These are phyloP conservation scores for Hyaloperonospora arabidopsidis DNA, from an alignment of 352 stramenopile genomes.

Conservation along the genomic window DNA sequence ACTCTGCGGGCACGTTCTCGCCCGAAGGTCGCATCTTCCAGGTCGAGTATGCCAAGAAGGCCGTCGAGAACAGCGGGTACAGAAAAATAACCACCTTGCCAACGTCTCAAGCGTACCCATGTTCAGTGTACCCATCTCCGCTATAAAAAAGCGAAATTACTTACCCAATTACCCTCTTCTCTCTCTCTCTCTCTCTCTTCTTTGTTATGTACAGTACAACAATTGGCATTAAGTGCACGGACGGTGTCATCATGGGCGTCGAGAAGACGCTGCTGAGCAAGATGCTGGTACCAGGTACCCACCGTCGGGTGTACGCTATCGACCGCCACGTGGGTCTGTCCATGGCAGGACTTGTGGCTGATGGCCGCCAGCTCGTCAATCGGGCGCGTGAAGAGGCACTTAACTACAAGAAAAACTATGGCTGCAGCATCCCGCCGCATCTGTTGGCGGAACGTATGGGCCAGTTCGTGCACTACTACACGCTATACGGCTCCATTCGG, in stretches of 20 bases:
- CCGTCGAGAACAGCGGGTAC: conserved; percentile 93
- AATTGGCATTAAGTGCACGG: conserved; percentile 95
- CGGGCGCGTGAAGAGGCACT: conserved; percentile 90
- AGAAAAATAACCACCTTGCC: neutral
- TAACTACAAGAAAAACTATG: conserved; percentile 96
- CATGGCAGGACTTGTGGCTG: conserved; percentile 92
- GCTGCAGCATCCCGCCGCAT: conserved; percentile 87
- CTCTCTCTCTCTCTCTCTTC: too few species aligned
- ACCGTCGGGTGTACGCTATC: conserved; percentile 84
- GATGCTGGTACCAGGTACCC: conserved; percentile 87
- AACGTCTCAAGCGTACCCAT: too few species aligned
- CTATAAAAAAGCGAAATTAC: too few species aligned
- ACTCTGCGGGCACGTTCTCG: conserved; percentile 91
- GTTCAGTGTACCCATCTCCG: too few species aligned
- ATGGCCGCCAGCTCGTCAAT: conserved; percentile 95
- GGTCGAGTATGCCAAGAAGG: conserved; percentile 97
- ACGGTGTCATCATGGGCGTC: conserved; percentile 96
- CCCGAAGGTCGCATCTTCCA: conserved; percentile 98
- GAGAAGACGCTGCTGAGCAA: conserved; percentile 93
- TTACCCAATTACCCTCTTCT: too few species aligned
- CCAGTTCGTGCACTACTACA: conserved; percentile 99
- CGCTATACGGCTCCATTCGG: conserved; percentile 93
- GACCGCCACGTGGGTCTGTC: conserved; percentile 89
- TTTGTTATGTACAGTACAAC: conserved; percentile 71
- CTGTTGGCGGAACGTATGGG: conserved; percentile 92